phyloP scores from a whole-genome alignment of 495 filamentous ascomycete genomes.

The Delitschia confertaspora region DNA sequence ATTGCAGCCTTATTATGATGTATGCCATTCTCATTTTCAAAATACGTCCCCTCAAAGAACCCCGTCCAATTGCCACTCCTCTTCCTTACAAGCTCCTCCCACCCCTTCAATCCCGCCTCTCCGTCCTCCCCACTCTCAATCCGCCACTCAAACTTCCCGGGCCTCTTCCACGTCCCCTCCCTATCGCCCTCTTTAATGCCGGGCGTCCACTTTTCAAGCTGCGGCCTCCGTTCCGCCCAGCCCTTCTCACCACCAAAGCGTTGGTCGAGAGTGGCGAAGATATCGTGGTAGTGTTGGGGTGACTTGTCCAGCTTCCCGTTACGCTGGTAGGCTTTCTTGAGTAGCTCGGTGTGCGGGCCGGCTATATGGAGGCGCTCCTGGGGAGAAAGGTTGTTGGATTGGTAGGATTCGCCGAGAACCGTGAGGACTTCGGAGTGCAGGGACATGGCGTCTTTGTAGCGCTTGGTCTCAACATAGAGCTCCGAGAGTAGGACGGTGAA shows the following conservation, averaged over 20 bases:
- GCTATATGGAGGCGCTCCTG: too few relatives aligned
- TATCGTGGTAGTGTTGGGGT: constrained; percentile 15
- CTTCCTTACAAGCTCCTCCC: constrained; percentile 18
- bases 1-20: too few relatives aligned
- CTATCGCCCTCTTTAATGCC: constrained; percentile 14
- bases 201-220: constrained; percentile 18
- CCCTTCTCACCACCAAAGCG: constrained; percentile 1
- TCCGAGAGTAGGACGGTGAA: constrained; percentile 21
- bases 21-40: too few relatives aligned
- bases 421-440: constrained; percentile 22
- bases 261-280: constrained; percentile 12
- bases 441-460: constrained; percentile 23
- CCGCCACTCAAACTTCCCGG: constrained; percentile 9
- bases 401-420: constrained; percentile 14
- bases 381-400: constrained; percentile 1
- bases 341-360: constrained; percentile 6
- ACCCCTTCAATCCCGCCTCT: constrained; percentile 2
- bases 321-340: constrained; percentile 18
- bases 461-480: constrained; percentile 19
- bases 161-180: constrained; percentile 13
- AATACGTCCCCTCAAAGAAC: too few relatives aligned
- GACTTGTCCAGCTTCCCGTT: constrained; percentile 9
- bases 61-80: too few relatives aligned
- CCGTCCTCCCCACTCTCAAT: constrained; percentile 13
- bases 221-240: constrained; percentile 8